Evolutionary conservation across 768 basidiomycete genomes (phyloP), one percentile per base, ranked within the genome.

Genomic region (Leucosporidium yakuticum): DNA sequence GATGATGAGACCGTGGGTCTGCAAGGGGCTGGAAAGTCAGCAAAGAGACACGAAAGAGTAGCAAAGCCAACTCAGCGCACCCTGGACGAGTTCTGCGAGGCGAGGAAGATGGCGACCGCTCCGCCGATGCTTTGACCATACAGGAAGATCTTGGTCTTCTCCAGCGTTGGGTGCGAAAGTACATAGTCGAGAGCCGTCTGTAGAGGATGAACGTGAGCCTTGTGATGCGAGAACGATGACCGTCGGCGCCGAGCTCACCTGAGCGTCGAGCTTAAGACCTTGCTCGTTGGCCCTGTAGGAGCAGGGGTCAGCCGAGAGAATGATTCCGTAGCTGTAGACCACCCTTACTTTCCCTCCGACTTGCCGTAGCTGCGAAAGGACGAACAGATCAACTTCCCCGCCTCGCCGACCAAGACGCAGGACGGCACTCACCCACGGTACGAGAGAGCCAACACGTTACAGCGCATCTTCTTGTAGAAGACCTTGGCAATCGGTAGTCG

Each of bases 401-500:
- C 36, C 27, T 11, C 17, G 31, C 49, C 63, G 53, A 27, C 44
- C 39, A n/a, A 48, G 56, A 31, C 53, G 27, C 36, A 58, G 25
- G n/a, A 50, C 34, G 25, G 32, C 27, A 78, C 86, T 66, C 74
- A 90, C 89, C 93, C 93, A 75, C 95, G 81, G 77, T 99, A 99
- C 58, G 89, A 92, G 67, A 95, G 80, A 88, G 97, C 91, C 50
- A 98, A 80, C 4, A 96, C 91, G 76, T 98, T 97, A 78, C 92
- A 96, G 21, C 90, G 83, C 85, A 91, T 86, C 75, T 85, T 85
- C 57, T 85, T 79, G 76, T 84, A 90, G 76, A 97, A 95, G 44
- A 91, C 84, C 60, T 84, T 84, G 0, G 89, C 94, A 32, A 96
- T 81, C 2, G 93, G 95, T 76, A 97, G 84, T 31, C 95, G 84